Base-by-base conservation (phyloP, 148 eudicot genomes). In the Arbutus unedo region DNA sequence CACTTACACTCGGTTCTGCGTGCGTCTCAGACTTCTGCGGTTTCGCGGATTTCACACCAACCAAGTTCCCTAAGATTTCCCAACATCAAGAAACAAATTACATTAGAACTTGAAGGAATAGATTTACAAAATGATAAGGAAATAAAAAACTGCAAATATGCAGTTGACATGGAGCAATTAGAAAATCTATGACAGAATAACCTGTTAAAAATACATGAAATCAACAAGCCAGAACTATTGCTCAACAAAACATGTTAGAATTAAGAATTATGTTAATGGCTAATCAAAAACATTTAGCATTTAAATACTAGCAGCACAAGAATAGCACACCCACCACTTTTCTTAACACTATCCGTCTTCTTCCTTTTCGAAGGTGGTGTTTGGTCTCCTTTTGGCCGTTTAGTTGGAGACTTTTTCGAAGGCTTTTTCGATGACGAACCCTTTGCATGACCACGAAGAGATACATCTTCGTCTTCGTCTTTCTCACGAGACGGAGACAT, bases 351-450 rank as follows among this genome's bases (percentile, higher is more conserved):
- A 55, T 57, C 68, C 15, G 68, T 80, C 86, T 87, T 91, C 82
- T 87, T 88, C 88, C 92, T 92, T 84, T 86, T 89, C 75, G 71
- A 80, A 59, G 91, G 87, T 3, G 91, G 87, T 3, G 84, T 85
- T 55, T 44, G 83, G 76, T 87, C 82, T 57, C 49, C 87, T 81
- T 87, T 88, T 49, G 66, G 79, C 67, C 62, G 84, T 75, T 87
- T 87, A 19, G 47, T 85, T 8, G 86, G 59, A 77, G 86, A 83
- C 76, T 88, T 84, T 76, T 71, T 75, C 43, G 84, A 79, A 45
- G 90, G 79, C 81, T 84, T 89, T 2, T 23, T 68, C 43, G 10
- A 16, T 53, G 68, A 53, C 79, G 88, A 83, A 49, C 82, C 82
- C 59, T 71, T 51, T 7, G 70, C 79, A 83, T 23, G 19, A 57